phyloP scores from a whole-genome alignment of 192 early-diverging fungal species.

The Coemansia sp. region DNA sequence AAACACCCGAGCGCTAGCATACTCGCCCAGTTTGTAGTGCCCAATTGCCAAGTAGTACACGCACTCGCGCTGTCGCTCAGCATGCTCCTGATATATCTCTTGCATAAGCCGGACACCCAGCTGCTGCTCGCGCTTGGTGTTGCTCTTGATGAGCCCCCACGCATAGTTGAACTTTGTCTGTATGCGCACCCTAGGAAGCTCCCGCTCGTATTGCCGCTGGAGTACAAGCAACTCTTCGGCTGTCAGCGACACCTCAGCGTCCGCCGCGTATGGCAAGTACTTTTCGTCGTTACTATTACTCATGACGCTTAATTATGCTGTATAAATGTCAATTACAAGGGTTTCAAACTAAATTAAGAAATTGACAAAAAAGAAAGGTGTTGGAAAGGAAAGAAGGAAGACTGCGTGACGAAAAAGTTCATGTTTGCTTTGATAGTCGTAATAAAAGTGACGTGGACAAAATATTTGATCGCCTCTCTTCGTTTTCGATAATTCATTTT shows the following conservation, averaged over 20 bases:
- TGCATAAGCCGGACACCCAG: slow-evolving; percentile 73
- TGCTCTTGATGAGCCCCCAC: slow-evolving; percentile 86
- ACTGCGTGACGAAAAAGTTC: neutral
- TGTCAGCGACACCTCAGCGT: slow-evolving; percentile 44
- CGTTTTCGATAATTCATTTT: neutral
- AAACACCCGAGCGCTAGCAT: slow-evolving; percentile 77
- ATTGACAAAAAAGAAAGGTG: neutral
- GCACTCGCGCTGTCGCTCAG: slow-evolving; percentile 89
- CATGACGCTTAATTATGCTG: neutral
- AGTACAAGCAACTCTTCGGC: slow-evolving; percentile 61
- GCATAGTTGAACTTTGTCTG: slow-evolving; percentile 99
- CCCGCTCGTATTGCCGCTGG: slow-evolving; percentile 71
- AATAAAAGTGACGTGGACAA: neutral
- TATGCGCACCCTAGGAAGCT: slow-evolving; percentile 66
- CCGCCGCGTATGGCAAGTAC: slow-evolving; percentile 49
- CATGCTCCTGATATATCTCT: slow-evolving; percentile 88
- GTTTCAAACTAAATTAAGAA: neutral
- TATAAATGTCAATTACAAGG: slow-evolving; percentile 2
- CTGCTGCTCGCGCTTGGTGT: slow-evolving; percentile 68
- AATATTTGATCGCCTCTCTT: neutral
- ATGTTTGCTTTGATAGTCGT: neutral
- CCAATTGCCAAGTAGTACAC: slow-evolving; percentile 94
- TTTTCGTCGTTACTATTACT: slow-evolving; percentile 21
- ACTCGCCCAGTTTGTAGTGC: slow-evolving; percentile 90
- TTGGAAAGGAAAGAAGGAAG: slow-evolving; percentile 1